phyloP scores from a whole-genome alignment of 23 red algal species.

The Pyropia yezoensis region DNA sequence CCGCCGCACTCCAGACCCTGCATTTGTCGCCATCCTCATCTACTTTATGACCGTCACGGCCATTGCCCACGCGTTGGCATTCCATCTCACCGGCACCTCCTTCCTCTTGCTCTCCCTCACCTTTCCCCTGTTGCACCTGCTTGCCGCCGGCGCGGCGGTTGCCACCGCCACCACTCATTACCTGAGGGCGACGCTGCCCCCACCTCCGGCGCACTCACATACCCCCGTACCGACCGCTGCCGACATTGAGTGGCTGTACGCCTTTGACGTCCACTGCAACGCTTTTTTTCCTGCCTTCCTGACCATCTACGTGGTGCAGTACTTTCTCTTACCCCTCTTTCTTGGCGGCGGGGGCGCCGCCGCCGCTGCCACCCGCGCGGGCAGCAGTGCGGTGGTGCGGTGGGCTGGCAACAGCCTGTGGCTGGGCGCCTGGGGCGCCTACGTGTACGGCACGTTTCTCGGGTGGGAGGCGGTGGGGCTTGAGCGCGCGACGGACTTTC shows the following conservation, averaged over 20 bases:
- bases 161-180: constrained; percentile 68
- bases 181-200: constrained; percentile 22
- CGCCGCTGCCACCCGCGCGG: no score
- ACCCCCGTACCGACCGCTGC: constrained; percentile 18
- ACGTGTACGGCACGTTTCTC: constrained; percentile 83
- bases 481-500: constrained; percentile 65
- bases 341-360: constrained; percentile 40
- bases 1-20: constrained; percentile 37
- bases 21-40: constrained; percentile 76
- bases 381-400: not conserved
- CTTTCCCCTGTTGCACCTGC: constrained; percentile 47
- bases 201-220: constrained; percentile 13
- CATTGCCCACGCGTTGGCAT: constrained; percentile 64
- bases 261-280: constrained; percentile 97
- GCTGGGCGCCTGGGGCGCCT: constrained; percentile 28
- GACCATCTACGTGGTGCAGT: constrained; percentile 68
- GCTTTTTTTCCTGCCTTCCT: constrained; percentile 77
- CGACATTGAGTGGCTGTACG: constrained; percentile 97
- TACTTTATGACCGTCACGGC: constrained; percentile 68
- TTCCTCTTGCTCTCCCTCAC: constrained; percentile 59
- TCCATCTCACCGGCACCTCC: constrained; percentile 39
- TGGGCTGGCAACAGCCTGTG: constrained; percentile 8
- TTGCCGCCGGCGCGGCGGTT: constrained; percentile 51
- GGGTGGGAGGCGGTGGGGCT: constrained; percentile 90
- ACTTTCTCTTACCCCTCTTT: constrained; percentile 66